Percentiles rank a stretch among this genome's conserved stretches.
Evolutionary conservation across 1,139 yeast genomes (phyloP).

Genomic region (Suhomyces bokatorum): DNA sequence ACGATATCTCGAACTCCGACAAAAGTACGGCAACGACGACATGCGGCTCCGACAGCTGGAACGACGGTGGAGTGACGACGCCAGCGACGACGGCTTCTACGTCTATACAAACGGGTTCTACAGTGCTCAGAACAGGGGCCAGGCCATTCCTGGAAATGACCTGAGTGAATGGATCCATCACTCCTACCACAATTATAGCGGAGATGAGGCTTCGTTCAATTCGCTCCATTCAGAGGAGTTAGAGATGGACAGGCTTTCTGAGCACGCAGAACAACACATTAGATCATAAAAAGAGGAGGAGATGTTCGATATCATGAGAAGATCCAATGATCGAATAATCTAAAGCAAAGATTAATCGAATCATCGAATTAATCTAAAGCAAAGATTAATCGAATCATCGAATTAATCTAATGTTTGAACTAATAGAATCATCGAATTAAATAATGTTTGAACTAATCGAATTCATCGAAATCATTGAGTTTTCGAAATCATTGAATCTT

Average conservation of each 20-base stretch:
- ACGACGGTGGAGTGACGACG: constrained; percentile 30
- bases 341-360: too few relatives aligned
- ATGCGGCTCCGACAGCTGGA: constrained; percentile 34
- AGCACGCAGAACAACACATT: too few relatives aligned
- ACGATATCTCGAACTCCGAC: constrained; percentile 36
- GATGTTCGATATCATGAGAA: too few relatives aligned
- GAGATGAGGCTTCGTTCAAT: constrained; percentile 21
- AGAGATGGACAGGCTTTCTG: constrained; percentile 2
- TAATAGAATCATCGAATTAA: too few relatives aligned
- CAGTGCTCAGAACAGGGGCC: constrained; percentile 20
- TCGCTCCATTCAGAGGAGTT: constrained; percentile 12
- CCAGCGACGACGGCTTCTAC: constrained; percentile 48
- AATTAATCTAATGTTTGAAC: too few relatives aligned
- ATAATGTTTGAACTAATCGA: too few relatives aligned
- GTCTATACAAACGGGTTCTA: constrained; percentile 49
- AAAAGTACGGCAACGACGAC: constrained; percentile 35
- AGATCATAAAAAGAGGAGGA: too few relatives aligned
- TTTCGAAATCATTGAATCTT: too few relatives aligned
- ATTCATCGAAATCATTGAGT: too few relatives aligned
- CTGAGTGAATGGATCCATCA: constrained; percentile 25
- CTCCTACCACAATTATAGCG: constrained; percentile 18
- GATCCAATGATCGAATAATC: too few relatives aligned
- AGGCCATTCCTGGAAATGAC: constrained; percentile 8
- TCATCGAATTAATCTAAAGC: too few relatives aligned
- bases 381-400: too few relatives aligned